A percentile compares a stretch with the other conserved stretches of the same genome.
phyloP scores from a whole-genome alignment of 306 rosid species.

The Prosopis cineraria region DNA sequence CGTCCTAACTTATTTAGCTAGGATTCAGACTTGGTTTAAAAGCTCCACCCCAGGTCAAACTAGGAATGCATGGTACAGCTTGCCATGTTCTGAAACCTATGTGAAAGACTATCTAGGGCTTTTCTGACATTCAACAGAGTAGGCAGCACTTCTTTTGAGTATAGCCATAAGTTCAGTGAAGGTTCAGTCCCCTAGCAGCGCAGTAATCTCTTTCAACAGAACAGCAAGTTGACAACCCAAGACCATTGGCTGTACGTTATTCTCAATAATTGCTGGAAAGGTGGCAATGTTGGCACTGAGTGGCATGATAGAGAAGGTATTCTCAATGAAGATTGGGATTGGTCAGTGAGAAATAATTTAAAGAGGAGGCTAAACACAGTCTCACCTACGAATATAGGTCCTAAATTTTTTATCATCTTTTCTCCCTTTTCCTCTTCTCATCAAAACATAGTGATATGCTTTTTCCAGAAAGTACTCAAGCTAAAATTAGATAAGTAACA shows the following conservation, averaged over 20 bases:
- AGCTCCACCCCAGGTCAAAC: neutral
- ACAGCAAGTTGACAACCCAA: neutral
- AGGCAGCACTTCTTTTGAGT: neutral
- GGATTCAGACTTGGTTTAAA: neutral
- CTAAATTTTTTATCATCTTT: neutral
- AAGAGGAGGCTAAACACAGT: neutral
- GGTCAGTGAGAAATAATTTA: neutral
- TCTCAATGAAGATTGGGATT: neutral
- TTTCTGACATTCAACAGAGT: neutral
- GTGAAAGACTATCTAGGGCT: neutral
- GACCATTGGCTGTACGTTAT: neutral
- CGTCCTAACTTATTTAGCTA: neutral
- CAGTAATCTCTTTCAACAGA: neutral
- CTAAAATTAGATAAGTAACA: constrained; percentile 6
- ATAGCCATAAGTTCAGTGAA: neutral
- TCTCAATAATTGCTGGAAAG: neutral
- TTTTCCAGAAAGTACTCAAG: neutral
- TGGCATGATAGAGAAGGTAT: neutral
- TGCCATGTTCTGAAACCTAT: neutral
- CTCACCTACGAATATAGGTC: too few species aligned
- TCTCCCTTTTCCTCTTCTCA: neutral
- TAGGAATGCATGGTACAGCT: neutral
- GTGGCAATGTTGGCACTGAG: neutral
- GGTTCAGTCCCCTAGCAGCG: neutral
- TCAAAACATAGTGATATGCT: neutral